Conservation (phyloP, 257 asterid genomes). For the Jacaranda copaia region DNA sequence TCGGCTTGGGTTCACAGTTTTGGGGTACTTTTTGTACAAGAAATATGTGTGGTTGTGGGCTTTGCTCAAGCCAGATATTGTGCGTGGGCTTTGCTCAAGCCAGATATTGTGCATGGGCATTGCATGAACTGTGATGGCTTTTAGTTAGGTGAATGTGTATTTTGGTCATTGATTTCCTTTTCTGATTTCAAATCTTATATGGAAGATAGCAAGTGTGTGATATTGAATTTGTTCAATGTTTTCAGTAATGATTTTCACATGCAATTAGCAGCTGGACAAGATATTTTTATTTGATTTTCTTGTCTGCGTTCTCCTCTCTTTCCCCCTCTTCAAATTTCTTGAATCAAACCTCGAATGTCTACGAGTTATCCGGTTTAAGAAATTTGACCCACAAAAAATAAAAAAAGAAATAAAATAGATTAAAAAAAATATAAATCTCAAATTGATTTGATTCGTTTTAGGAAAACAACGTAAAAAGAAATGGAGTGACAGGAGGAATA, state of each 20-base stretch:
- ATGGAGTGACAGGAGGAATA: no score
- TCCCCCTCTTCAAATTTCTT: not conserved
- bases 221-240: slow-evolving; percentile 7
- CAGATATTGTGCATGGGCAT: slow-evolving; percentile 30
- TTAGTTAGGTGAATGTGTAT: not conserved
- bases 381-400: no score
- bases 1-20: not conserved
- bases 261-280: not conserved
- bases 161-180: not conserved
- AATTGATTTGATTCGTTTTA: no score
- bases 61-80: not conserved
- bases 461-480: no score
- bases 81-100: slow-evolving; percentile 5
- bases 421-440: no score
- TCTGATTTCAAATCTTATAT: not conserved
- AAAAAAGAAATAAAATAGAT: no score
- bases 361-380: no score
- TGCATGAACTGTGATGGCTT: slow-evolving; percentile 27
- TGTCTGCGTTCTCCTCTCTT: no score
- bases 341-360: not conserved
- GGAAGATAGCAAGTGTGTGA: not conserved
- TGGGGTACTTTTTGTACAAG: not conserved
- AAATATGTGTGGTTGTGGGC: not conserved
- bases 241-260: slow-evolving; percentile 40
- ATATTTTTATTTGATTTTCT: not conserved